Evolutionary conservation across 1,284 basidiomycete genomes (phyloP), one percentile per base, ranked within the genome.

Genomic region (Cutaneotrichosporon sp.): DNA sequence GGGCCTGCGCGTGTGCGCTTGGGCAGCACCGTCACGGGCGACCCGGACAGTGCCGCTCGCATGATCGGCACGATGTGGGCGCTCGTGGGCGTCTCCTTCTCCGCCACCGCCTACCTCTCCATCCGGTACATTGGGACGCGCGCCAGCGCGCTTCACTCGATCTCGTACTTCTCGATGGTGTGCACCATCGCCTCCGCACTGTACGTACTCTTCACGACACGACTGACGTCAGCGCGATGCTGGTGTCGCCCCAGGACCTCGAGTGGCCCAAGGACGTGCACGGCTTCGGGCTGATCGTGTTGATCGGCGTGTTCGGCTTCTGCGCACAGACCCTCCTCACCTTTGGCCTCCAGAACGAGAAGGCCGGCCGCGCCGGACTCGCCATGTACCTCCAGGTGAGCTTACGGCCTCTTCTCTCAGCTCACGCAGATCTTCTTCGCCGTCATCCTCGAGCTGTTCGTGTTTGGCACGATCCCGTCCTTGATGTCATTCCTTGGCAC

Each of bases 51-150:
- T 1, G 24, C 60, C 10, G 67, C 67, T 25, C 59, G 73, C 18
- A 60, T 74, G 47, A 50, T 69, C 7, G 70, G 67, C 18, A 72
- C 72, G 6, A 62, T 58, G 16, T 79, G 76, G 69, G 77, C 77
- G 20, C 65, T 79, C 45, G 54, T 69, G 13, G 64, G 69, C 18
- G 75, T 79, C 8, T 55, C 72, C 11, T 69, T 70, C 25, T 69
- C 75, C 2, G 56, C 74, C 45, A 63, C 65, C 0, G 79, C 79
- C 33, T 80, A 87, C 71, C 86, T 84, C 1, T 80, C 85, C 0
- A 85, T 92, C 38, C 84, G 89, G 4, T 85, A 85, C 8, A 88
- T 91, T 31, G 90, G 90, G 2, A 87, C 84, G 64, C 83, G 87
- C 0, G 89, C 89, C 4, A 87, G 89, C 68, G 82, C 89, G 0